Percentiles rank a stretch among this genome's conserved stretches.
Evolutionary conservation across 768 basidiomycete species (phyloP).

Genomic region (Trametes cinnabarina): DNA sequence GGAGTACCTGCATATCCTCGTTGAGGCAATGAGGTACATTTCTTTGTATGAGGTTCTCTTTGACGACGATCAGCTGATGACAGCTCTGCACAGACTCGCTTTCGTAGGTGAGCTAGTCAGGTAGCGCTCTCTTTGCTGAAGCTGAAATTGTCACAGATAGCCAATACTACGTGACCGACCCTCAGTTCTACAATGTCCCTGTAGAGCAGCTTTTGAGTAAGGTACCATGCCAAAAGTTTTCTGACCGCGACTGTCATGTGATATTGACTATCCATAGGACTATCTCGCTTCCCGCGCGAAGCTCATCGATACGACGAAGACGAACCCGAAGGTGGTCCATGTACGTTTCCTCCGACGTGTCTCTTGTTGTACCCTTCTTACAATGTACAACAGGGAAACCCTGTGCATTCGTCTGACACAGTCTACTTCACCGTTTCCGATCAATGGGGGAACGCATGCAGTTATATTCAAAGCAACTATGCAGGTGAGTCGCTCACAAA

Average conservation of each 20-base stretch:
- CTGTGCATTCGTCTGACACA: conserved; percentile 84
- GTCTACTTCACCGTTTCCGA: conserved; percentile 91
- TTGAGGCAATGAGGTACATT: conserved; percentile 77
- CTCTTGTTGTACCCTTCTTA: not conserved
- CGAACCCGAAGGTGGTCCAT: conserved; percentile 64
- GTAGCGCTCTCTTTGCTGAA: not conserved
- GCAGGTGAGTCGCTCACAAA: conserved; percentile 59
- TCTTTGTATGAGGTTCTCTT: not conserved
- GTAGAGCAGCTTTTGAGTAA: conserved; percentile 83
- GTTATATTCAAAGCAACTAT: conserved; percentile 87
- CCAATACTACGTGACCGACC: conserved; percentile 91
- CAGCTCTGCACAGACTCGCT: conserved; percentile 34
- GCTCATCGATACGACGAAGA: conserved; percentile 68
- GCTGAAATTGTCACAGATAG: conserved; percentile 50
- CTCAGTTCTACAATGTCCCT: conserved; percentile 72
- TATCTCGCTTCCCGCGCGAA: conserved; percentile 80
- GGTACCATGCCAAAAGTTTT: conserved; percentile 44
- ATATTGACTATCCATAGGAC: conserved; percentile 45
- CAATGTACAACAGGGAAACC: conserved; percentile 58
- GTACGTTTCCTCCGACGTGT: conserved; percentile 36
- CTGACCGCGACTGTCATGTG: not conserved
- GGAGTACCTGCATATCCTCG: conserved; percentile 82
- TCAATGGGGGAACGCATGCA: conserved; percentile 88
- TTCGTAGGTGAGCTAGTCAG: conserved; percentile 49
- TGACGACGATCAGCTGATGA: not conserved